These are phyloP conservation scores for Mucor irregularis DNA, from an alignment of 371 early-diverging fungal species.

Conservation along the genomic window DNA sequence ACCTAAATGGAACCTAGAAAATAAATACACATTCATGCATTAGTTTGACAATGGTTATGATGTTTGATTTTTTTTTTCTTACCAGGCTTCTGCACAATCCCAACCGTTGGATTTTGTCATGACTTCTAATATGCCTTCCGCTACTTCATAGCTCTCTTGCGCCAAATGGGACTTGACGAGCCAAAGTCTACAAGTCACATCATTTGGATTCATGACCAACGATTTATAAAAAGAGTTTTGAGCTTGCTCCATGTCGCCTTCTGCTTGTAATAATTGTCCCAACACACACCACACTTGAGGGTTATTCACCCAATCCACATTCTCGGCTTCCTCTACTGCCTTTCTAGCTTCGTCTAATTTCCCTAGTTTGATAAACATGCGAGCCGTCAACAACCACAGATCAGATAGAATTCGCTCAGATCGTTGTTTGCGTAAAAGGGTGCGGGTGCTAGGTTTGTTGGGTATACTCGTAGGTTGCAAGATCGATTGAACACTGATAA, in stretches of 20 bases:
- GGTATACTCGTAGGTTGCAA: conserved; percentile 25
- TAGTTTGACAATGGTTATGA: no score
- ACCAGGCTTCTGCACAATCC: conserved; percentile 71
- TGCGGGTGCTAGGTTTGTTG: conserved; percentile 26
- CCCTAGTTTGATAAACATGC: conserved; percentile 55
- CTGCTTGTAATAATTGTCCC: conserved; percentile 45
- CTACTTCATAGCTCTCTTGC: conserved; percentile 47
- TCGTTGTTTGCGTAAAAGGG: conserved; percentile 14
- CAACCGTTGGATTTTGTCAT: conserved; percentile 61
- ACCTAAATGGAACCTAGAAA: conserved; percentile 62
- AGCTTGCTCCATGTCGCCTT: conserved; percentile 47
- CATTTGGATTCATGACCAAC: conserved; percentile 46
- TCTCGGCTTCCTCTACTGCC: conserved; percentile 70
- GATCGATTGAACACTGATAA: conserved; percentile 25
- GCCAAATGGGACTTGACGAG: conserved; percentile 49
- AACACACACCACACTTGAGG: conserved; percentile 62
- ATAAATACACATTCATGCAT: no score
- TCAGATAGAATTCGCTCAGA: conserved; percentile 36
- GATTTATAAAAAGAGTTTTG: conserved; percentile 58
- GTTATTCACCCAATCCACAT: conserved; percentile 54
- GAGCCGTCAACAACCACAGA: conserved; percentile 67
- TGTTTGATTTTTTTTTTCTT: conserved; percentile 2
- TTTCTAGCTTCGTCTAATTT: conserved; percentile 64
- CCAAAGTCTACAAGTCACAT: conserved; percentile 45
- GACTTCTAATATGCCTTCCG: conserved; percentile 56